phyloP scores from a whole-genome alignment of 2,329 filamentous ascomycete genomes.

The Diaporthe sp. region DNA sequence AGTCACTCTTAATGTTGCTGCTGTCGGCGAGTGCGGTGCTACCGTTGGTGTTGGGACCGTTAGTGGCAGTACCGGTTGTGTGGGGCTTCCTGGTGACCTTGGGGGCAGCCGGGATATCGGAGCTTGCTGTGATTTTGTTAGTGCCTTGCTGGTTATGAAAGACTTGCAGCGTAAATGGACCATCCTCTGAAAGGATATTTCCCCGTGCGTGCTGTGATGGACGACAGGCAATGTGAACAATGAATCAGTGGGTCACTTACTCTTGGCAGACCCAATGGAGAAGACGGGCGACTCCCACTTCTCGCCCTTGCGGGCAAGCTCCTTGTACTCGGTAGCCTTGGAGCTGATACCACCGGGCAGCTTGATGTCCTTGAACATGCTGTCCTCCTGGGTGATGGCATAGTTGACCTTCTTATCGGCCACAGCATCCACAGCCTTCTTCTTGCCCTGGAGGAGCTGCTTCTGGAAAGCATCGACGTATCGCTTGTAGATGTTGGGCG shows the following conservation, averaged over 20 bases:
- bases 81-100: slow-evolving; percentile 63
- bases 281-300: slow-evolving; percentile 97
- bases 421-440: slow-evolving; percentile 75
- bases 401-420: slow-evolving; percentile 83
- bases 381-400: slow-evolving; percentile 88
- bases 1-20: slow-evolving; percentile 40
- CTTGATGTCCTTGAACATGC: slow-evolving; percentile 87
- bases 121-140: slow-evolving; percentile 61
- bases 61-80: slow-evolving; percentile 32
- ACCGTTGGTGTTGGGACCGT: slow-evolving; percentile 35
- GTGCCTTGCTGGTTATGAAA: not conserved
- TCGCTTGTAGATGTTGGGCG: slow-evolving; percentile 86
- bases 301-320: slow-evolving; percentile 88
- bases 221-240: not conserved
- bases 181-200: not conserved
- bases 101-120: slow-evolving; percentile 74
- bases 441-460: slow-evolving; percentile 79
- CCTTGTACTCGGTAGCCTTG: slow-evolving; percentile 94
- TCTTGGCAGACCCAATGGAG: slow-evolving; percentile 81
- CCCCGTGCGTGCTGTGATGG: not conserved
- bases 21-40: slow-evolving; percentile 41
- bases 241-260: slow-evolving; percentile 27
- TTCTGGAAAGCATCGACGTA: slow-evolving; percentile 83
- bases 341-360: slow-evolving; percentile 90
- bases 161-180: not conserved